Percentiles rank a stretch among this genome's conserved stretches.
Conservation (phyloP, 495 filamentous ascomycete genomes). For the Patellaria atrata region DNA sequence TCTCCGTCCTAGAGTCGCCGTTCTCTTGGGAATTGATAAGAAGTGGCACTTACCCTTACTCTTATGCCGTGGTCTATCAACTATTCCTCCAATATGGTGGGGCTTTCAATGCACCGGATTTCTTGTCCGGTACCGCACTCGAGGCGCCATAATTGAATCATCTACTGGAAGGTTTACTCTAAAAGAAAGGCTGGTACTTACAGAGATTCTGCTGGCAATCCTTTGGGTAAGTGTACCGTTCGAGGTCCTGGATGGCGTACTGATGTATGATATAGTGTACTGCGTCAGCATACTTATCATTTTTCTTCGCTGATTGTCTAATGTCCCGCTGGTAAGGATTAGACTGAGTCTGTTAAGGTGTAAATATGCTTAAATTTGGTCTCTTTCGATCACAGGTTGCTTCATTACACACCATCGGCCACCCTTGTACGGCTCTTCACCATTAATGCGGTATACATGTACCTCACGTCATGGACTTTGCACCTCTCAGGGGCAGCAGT, state of each 20-base stretch:
- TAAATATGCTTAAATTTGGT: background rate
- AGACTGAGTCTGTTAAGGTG: background rate
- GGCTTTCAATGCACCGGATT: conserved; percentile 46
- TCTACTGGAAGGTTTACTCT: background rate
- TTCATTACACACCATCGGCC: conserved; percentile 71
- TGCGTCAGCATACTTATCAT: conserved; percentile 72
- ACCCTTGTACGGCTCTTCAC: conserved; percentile 73
- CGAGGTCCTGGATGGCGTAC: background rate
- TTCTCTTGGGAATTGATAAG: conserved; percentile 46
- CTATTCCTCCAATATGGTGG: conserved; percentile 46
- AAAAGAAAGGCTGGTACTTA: conserved; percentile 33
- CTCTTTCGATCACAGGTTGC: conserved; percentile 39
- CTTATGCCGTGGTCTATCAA: conserved; percentile 45
- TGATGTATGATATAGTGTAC: conserved; percentile 42
- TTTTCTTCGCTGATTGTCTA: conserved; percentile 81
- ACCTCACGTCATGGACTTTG: conserved; percentile 66
- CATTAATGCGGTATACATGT: conserved; percentile 64
- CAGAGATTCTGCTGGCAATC: conserved; percentile 65
- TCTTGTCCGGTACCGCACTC: too few species aligned
- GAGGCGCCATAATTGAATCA: conserved; percentile 20
- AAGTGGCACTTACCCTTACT: conserved; percentile 50
- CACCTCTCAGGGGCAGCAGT: conserved; percentile 59
- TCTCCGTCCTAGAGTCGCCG: conserved; percentile 49
- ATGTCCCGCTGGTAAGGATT: conserved; percentile 72
- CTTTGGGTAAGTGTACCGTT: conserved; percentile 56